Evolutionary conservation across 2,329 filamentous ascomycete genomes (phyloP).

Genomic region (Cladosporium colombiae): DNA sequence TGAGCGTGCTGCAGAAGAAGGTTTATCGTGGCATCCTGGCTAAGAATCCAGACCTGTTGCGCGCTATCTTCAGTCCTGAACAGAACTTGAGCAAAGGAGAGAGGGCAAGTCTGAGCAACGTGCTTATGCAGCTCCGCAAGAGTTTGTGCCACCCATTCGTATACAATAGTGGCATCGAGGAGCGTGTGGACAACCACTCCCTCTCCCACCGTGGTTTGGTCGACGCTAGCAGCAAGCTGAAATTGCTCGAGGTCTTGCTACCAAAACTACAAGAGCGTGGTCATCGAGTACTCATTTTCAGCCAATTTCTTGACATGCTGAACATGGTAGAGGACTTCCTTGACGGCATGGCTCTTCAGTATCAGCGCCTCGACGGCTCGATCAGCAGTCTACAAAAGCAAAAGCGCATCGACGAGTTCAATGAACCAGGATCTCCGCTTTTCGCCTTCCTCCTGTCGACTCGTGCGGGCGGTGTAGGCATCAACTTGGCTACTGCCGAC

Average conservation of each 20-base stretch:
- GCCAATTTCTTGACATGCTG: conserved; percentile 87
- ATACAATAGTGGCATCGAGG: conserved; percentile 88
- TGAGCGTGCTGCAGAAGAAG: conserved; percentile 91
- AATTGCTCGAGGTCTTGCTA: conserved; percentile 80
- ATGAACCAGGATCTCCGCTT: conserved; percentile 75
- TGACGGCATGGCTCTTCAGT: conserved; percentile 68
- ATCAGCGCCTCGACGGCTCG: conserved; percentile 81
- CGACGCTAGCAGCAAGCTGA: conserved; percentile 86
- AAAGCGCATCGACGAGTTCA: conserved; percentile 90
- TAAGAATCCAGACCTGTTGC: conserved; percentile 86
- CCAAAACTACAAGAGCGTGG: conserved; percentile 83
- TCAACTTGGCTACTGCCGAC: conserved; percentile 94
- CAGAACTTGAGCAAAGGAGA: conserved; percentile 63
- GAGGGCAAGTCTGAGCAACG: conserved; percentile 83
- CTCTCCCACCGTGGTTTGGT: conserved; percentile 78
- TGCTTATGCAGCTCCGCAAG: conserved; percentile 91
- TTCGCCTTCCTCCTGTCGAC: conserved; percentile 95
- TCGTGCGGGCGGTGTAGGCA: conserved; percentile 91
- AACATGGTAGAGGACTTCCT: conserved; percentile 91
- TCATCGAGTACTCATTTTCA: conserved; percentile 91
- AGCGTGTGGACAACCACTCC: conserved; percentile 63
- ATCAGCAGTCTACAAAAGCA: conserved; percentile 85
- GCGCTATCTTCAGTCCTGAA: conserved; percentile 74
- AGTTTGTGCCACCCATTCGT: conserved; percentile 95
- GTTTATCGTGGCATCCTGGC: conserved; percentile 91